phyloP scores from a whole-genome alignment of 2,329 filamentous ascomycete species.

The Pestalotiopsis sp. region DNA sequence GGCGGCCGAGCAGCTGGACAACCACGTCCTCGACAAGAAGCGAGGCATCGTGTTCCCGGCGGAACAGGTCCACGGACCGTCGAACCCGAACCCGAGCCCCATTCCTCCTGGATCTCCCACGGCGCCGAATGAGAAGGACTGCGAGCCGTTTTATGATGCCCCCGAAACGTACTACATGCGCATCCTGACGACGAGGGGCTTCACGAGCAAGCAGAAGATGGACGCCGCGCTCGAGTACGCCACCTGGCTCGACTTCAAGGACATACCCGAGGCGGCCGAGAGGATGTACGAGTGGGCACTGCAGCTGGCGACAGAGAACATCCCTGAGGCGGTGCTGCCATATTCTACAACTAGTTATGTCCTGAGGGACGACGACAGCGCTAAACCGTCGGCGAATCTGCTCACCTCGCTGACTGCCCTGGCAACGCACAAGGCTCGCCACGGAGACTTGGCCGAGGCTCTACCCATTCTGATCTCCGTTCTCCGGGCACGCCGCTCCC shows the following conservation, averaged over 20 bases:
- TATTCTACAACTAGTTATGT: conserved; percentile 66
- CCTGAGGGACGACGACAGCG: conserved; percentile 57
- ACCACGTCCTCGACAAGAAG: conserved; percentile 72
- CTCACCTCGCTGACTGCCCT: conserved; percentile 75
- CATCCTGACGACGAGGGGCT: conserved; percentile 78
- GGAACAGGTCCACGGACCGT: conserved; percentile 76
- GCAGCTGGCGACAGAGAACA: conserved; percentile 65
- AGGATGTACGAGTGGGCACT: conserved; percentile 77
- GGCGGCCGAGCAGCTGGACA: conserved; percentile 79
- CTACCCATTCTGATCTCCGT: conserved; percentile 85
- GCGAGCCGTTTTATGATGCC: conserved; percentile 65
- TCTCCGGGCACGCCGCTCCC: conserved; percentile 74
- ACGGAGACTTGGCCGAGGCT: conserved; percentile 66
- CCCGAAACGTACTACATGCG: conserved; percentile 82
- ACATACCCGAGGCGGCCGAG: conserved; percentile 62
- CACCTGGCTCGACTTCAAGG: conserved; percentile 82
- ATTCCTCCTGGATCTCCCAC: conserved; percentile 64
- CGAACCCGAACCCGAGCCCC: conserved; percentile 78
- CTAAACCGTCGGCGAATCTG: conserved; percentile 70
- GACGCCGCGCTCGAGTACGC: conserved; percentile 83
- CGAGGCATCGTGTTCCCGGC: conserved; percentile 69
- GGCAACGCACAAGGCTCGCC: conserved; percentile 75
- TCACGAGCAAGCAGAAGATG: conserved; percentile 76
- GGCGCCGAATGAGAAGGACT: conserved; percentile 75
- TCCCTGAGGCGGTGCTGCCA: conserved; percentile 35